Base-by-base conservation (phyloP, 768 basidiomycete species). In the Agaricus sinodeliciosus region DNA sequence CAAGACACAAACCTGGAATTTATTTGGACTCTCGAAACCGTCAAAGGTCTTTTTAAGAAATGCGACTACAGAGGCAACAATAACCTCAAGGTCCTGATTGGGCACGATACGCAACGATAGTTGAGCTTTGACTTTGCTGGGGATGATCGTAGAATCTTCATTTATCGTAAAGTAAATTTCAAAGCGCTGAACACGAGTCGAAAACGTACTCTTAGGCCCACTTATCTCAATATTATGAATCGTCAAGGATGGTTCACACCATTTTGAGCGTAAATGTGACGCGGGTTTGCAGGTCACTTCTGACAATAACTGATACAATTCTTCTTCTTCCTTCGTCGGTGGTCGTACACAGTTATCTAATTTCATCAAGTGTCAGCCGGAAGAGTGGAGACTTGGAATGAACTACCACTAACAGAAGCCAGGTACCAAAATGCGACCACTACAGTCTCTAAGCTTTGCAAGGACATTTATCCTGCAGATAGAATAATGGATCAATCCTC, bases 21-120 rank as follows among this genome's bases (percentile, higher is more conserved):
- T 67, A 65, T 97, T 95, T 1, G 84, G 80, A 1, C 89, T 90
- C 15, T 72, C 60, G 1, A 92, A 68, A 7, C 60, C 62, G 27
- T 70, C 60, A 64, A 95, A 98, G 1, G 80, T 76, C 0, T 63
- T 60, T 26, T 70, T 61, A 1, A 97, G 69, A 61, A 87, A 78
- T 3, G 73, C 65, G 51, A 80, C 74, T 13, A 98, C 69, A 8
- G 78, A 70, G 13, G 71, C 70, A 3, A 83, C 79, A 55, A 95
- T 84, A 3, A 72, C 75, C 6, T 86, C 80, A 3, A 94, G 69
- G 51, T 85, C 79, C 67, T 98, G 95, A 62, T 98, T 92, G 1
- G 95, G 95, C 0, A 99, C 95, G 58, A 97, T 88, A 11, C 95
- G 89, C 54, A 98, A 67, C 4, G 92, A 95, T 5, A 97, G 77